phyloP scores from a whole-genome alignment of 345 rosid genomes.

The Gossypium arboreum region DNA sequence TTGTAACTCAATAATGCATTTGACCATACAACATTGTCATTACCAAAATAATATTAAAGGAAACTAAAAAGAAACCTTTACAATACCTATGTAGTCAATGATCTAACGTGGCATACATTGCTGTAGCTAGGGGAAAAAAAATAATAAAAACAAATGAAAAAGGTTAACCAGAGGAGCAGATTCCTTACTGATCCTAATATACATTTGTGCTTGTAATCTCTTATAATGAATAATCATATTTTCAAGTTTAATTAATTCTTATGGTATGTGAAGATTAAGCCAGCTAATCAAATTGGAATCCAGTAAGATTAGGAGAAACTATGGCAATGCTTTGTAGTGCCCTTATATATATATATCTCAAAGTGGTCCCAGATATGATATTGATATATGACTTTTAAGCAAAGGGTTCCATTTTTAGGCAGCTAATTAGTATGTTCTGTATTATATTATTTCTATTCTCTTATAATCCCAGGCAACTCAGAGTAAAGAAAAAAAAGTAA shows the following conservation, averaged over 20 bases:
- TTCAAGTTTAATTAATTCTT: neutral
- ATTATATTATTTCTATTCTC: constrained; percentile 3
- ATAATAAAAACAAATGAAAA: neutral
- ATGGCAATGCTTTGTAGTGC: neutral
- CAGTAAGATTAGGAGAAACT: neutral
- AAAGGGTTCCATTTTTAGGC: neutral
- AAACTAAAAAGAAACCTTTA: neutral
- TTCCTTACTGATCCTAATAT: neutral
- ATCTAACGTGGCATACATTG: neutral
- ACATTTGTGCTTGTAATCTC: too few relatives aligned
- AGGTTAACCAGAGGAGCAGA: neutral
- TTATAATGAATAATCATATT: neutral
- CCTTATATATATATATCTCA: too few relatives aligned
- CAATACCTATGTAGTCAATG: constrained; percentile 3
- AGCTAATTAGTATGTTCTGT: constrained; percentile 2
- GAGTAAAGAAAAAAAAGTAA: neutral
- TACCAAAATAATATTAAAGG: neutral
- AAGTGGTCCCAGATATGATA: constrained; percentile 11
- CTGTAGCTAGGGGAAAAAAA: neutral
- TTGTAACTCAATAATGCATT: neutral
- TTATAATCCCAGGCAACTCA: neutral
- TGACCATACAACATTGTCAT: neutral
- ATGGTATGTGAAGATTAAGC: neutral
- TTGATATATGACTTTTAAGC: constrained; percentile 1
- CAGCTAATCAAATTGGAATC: neutral